A percentile compares a stretch with the other conserved stretches of the same genome.
Conservation (phyloP, 768 basidiomycete species). For the Dentipellis fragilis region DNA sequence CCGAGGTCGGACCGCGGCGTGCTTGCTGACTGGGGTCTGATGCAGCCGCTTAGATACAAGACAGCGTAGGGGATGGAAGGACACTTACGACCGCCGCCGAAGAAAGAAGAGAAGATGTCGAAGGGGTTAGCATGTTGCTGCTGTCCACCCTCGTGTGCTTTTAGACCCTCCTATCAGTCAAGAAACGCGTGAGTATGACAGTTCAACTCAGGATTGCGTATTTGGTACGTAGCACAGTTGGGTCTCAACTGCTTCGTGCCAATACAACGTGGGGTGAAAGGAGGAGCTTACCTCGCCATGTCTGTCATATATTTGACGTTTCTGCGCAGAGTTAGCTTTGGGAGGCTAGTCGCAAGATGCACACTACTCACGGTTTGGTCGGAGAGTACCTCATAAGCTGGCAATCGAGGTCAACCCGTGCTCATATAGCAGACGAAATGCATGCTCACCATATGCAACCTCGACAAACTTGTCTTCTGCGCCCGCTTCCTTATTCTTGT, state of each 20-base stretch:
- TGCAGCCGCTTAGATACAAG: neutral
- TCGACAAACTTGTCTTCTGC: constrained; percentile 86
- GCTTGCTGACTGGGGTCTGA: constrained; percentile 42
- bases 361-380: constrained; percentile 53
- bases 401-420: neutral
- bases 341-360: neutral
- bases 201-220: neutral
- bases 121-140: constrained; percentile 74
- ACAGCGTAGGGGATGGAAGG: neutral
- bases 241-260: neutral
- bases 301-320: constrained; percentile 88
- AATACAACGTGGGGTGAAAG: neutral
- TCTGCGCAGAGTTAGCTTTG: constrained; percentile 35
- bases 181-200: neutral
- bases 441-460: constrained; percentile 68
- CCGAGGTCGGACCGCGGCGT: constrained; percentile 64
- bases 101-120: constrained; percentile 90
- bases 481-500: constrained; percentile 83
- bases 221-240: neutral
- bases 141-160: constrained; percentile 85
- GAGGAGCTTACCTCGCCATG: constrained; percentile 64
- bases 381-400: constrained; percentile 93
- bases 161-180: constrained; percentile 68
- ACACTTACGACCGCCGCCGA: constrained; percentile 67
- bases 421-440: neutral